A percentile compares a stretch with the other conserved stretches of the same genome.
These are phyloP conservation scores for Dactylonectria macrodidyma DNA, from an alignment of 2,329 filamentous ascomycete species.

Conservation along the genomic window DNA sequence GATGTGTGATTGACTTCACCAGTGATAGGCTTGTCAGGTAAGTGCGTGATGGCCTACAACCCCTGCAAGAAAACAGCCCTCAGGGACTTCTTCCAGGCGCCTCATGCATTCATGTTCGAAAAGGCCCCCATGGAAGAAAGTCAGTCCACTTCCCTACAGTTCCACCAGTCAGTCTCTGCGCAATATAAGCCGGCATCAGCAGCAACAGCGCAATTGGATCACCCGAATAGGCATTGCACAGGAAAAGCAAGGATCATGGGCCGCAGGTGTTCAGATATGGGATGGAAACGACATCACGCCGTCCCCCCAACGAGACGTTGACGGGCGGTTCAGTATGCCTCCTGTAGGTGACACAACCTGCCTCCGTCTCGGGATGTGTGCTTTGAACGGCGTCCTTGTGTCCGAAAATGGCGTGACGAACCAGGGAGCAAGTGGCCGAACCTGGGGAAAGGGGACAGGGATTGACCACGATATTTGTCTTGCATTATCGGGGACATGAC, in stretches of 20 bases:
- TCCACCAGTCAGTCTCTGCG: slow-evolving; percentile 20
- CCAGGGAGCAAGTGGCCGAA: slow-evolving; percentile 1
- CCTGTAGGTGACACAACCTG: neutral
- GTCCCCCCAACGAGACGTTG: neutral
- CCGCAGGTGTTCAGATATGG: neutral
- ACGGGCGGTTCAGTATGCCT: neutral
- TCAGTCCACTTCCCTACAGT: slow-evolving; percentile 6
- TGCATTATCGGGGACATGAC: neutral
- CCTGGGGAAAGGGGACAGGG: neutral
- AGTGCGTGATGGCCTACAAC: neutral
- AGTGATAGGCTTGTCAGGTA: too few relatives aligned
- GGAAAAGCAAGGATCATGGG: slow-evolving; percentile 14
- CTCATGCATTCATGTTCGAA: neutral
- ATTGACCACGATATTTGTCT: neutral
- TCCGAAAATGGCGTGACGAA: neutral
- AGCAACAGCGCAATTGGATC: neutral
- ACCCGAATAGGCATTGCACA: neutral
- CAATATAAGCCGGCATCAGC: slow-evolving; percentile 20
- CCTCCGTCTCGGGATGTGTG: neutral
- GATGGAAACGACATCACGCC: neutral
- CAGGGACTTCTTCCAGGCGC: neutral
- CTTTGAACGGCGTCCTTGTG: neutral
- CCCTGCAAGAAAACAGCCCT: neutral
- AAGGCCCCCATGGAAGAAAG: neutral
- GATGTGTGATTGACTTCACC: too few relatives aligned